Evolutionary conservation across 2,329 filamentous ascomycete species (phyloP).

Genomic region (Fusarium citri): DNA sequence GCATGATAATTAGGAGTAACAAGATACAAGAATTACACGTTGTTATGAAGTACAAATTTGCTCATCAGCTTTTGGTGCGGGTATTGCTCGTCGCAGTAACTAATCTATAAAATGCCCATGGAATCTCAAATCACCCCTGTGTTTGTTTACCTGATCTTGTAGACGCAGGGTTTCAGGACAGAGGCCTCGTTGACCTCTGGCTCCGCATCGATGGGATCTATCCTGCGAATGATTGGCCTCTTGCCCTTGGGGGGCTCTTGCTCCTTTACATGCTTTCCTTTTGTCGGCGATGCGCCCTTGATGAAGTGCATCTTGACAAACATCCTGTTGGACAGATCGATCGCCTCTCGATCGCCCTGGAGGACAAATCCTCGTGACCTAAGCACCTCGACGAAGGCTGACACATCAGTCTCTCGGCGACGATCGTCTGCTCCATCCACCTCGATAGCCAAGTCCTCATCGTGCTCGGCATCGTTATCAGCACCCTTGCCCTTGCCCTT

Average conservation of each 20-base stretch:
- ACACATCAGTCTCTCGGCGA: constrained; percentile 83
- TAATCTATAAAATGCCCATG: constrained; percentile 20
- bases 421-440: constrained; percentile 75
- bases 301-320: constrained; percentile 97
- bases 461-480: constrained; percentile 62
- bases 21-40: constrained; percentile 33
- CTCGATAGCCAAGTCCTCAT: constrained; percentile 72
- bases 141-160: constrained; percentile 80
- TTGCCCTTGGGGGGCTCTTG: constrained; percentile 68
- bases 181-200: constrained; percentile 72
- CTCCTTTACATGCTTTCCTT: constrained; percentile 76
- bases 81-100: constrained; percentile 32
- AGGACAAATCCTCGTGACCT: constrained; percentile 86
- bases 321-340: constrained; percentile 95
- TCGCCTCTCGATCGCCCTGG: constrained; percentile 70
- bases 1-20: constrained; percentile 28
- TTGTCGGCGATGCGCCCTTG: constrained; percentile 79
- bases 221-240: constrained; percentile 66
- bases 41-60: constrained; percentile 32
- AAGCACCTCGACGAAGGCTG: constrained; percentile 86
- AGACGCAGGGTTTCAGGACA: constrained; percentile 92
- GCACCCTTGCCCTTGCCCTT: constrained; percentile 59
- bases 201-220: constrained; percentile 66
- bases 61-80: constrained; percentile 27
- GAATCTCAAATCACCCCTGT: background rate